phyloP scores from a whole-genome alignment of 805 yeast species.

The Candida ulmi region DNA sequence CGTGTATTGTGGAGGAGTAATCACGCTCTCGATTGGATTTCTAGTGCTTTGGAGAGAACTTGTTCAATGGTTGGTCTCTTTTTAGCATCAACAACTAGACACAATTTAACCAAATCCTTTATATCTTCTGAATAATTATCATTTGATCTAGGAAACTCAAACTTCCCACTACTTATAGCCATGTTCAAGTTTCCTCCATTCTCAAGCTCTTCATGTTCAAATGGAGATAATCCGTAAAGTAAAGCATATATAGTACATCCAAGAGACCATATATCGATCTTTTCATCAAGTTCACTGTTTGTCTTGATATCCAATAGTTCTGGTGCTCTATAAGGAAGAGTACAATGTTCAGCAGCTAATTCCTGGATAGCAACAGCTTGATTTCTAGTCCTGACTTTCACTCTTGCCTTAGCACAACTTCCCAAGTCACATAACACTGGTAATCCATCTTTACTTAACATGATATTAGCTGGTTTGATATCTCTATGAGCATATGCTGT shows the following conservation, averaged over 20 bases:
- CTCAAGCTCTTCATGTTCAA: conserved; percentile 74
- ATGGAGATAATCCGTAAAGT: conserved; percentile 79
- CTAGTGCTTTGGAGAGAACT: conserved; percentile 46
- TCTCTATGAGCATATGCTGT: conserved; percentile 82
- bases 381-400: conserved; percentile 49
- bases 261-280: conserved; percentile 85
- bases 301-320: conserved; percentile 76
- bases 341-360: conserved; percentile 76
- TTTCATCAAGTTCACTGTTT: conserved; percentile 60
- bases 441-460: conserved; percentile 66
- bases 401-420: conserved; percentile 61
- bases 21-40: conserved; percentile 23
- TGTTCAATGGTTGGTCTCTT: conserved; percentile 61
- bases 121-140: conserved; percentile 46
- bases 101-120: conserved; percentile 48
- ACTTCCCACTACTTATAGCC: conserved; percentile 59
- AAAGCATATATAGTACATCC: conserved; percentile 80
- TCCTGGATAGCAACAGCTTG: conserved; percentile 77
- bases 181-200: conserved; percentile 77
- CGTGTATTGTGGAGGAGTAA: background rate
- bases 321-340: conserved; percentile 86
- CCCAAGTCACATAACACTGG: conserved; percentile 87
- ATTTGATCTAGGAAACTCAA: conserved; percentile 28
- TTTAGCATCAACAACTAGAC: conserved; percentile 57
- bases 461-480: conserved; percentile 82